Evolutionary conservation across 306 rosid genomes (phyloP).

Genomic region (Leucaena leucocephala): DNA sequence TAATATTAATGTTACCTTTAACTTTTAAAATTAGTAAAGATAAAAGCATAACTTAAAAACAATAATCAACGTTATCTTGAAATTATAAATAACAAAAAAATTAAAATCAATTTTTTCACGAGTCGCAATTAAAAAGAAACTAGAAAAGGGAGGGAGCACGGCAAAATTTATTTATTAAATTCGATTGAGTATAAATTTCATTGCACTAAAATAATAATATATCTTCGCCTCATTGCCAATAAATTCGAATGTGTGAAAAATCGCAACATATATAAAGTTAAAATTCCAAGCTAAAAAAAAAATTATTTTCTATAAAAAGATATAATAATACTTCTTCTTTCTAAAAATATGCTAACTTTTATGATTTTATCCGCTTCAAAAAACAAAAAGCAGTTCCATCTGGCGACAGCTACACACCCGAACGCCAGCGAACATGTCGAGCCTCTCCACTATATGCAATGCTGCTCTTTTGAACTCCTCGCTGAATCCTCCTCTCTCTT

Average conservation of each 20-base stretch:
- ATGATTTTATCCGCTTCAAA: not conserved
- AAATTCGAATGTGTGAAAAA: not conserved
- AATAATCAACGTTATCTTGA: not conserved
- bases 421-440: conserved; percentile 22
- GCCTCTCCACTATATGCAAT: conserved; percentile 10
- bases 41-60: not conserved
- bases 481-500: not conserved
- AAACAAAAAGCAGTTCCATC: not conserved
- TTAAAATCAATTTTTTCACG: not conserved
- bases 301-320: too few relatives aligned
- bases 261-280: not conserved
- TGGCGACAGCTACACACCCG: conserved; percentile 5
- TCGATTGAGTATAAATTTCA: not conserved
- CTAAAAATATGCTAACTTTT: not conserved
- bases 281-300: not conserved
- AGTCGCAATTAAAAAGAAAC: too few relatives aligned
- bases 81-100: not conserved
- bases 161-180: not conserved
- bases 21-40: not conserved
- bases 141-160: not conserved
- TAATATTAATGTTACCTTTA: not conserved
- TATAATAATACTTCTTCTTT: too few relatives aligned
- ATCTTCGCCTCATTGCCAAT: not conserved
- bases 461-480: not conserved
- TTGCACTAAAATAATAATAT: not conserved